phyloP scores from a whole-genome alignment of 352 stramenopile species.

The Phytopythium montanum region DNA sequence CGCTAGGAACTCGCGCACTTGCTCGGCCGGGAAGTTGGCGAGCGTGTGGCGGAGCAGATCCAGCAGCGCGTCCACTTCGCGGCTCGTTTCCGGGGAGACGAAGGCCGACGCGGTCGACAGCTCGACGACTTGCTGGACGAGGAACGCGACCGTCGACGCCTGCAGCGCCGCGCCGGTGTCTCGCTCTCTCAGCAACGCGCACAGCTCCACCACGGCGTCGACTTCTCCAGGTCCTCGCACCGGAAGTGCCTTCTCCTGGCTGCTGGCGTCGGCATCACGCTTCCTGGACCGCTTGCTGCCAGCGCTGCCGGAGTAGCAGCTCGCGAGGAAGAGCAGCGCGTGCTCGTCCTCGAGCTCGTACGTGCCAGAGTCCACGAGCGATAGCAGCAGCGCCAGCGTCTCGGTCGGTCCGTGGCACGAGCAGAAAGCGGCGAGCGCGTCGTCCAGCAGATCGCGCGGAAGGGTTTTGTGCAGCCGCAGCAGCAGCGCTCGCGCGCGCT shows the following conservation, averaged over 20 bases:
- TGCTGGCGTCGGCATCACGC: neutral
- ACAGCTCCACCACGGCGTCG: constrained; percentile 12
- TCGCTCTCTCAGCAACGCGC: constrained; percentile 18
- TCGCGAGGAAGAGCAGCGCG: constrained; percentile 59
- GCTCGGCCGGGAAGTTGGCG: constrained; percentile 28
- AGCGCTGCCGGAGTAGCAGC: constrained; percentile 16
- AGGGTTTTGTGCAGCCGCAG: constrained; percentile 35
- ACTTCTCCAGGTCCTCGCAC: neutral
- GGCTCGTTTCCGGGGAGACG: constrained; percentile 14
- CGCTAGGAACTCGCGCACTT: constrained; percentile 42
- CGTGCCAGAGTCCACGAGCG: constrained; percentile 24
- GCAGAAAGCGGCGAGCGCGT: constrained; percentile 56
- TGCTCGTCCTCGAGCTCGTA: constrained; percentile 47
- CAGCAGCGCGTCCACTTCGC: constrained; percentile 39
- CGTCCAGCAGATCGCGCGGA: constrained; percentile 31
- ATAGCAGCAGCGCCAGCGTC: constrained; percentile 33
- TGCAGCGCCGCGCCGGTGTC: constrained; percentile 26
- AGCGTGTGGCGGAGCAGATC: constrained; percentile 34
- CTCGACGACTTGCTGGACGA: constrained; percentile 40
- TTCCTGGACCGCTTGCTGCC: neutral
- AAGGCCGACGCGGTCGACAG: constrained; percentile 29
- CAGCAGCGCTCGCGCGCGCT: constrained; percentile 40
- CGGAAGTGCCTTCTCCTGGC: neutral
- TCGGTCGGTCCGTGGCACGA: constrained; percentile 29
- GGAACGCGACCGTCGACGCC: constrained; percentile 34